Evolutionary conservation across 441 rosid species (phyloP).

Genomic region (Adansonia rubrostipa): DNA sequence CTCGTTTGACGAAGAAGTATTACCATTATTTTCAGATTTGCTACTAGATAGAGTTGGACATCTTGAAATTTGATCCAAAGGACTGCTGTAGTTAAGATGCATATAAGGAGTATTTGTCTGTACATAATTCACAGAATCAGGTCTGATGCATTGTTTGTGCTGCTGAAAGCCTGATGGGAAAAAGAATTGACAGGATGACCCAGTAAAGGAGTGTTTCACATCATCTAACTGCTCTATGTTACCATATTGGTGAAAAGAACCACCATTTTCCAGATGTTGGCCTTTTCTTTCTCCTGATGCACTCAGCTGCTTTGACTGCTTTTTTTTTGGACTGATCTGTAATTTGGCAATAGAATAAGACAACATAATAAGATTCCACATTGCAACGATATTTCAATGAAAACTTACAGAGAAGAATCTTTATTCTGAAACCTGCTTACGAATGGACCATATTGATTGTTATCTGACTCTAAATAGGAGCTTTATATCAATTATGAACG

Average conservation of each 20-base stretch:
- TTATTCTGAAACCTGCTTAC: background rate
- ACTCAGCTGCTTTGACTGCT: constrained; percentile 46
- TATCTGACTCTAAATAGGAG: background rate
- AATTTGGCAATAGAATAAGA: constrained; percentile 29
- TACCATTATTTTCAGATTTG: constrained; percentile 54
- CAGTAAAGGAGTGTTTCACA: constrained; percentile 30
- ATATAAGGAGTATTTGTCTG: constrained; percentile 35
- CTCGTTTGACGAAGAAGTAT: constrained; percentile 51
- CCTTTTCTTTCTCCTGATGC: constrained; percentile 53
- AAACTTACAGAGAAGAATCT: constrained; percentile 15
- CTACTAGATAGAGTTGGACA: constrained; percentile 51
- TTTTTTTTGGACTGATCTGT: constrained; percentile 52
- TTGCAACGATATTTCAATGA: background rate
- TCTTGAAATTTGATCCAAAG: constrained; percentile 55
- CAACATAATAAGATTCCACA: background rate
- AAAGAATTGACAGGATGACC: constrained; percentile 38
- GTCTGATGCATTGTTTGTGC: constrained; percentile 30
- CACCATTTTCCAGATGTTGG: constrained; percentile 44
- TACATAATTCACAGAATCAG: constrained; percentile 39
- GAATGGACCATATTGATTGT: background rate
- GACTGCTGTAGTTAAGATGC: constrained; percentile 39
- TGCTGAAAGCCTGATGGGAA: constrained; percentile 40
- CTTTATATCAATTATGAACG: background rate
- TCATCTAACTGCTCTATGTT: constrained; percentile 44
- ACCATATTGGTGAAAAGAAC: constrained; percentile 44